Evolutionary conservation across 441 rosid genomes (phyloP).

Genomic region (Rhodomyrtus psidioides): DNA sequence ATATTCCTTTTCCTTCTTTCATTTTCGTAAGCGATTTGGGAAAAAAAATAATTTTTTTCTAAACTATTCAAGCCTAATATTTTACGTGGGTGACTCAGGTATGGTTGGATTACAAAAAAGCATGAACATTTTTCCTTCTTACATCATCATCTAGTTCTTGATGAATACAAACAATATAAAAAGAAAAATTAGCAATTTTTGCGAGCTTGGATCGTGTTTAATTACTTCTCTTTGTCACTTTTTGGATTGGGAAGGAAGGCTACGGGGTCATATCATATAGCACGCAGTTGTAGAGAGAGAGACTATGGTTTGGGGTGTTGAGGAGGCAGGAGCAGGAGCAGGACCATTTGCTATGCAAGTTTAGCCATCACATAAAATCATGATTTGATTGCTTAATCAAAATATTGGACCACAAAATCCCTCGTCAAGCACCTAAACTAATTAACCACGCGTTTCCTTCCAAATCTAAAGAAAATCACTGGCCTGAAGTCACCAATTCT

Average conservation of each 20-base stretch:
- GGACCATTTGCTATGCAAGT: neutral
- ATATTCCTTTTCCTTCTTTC: neutral
- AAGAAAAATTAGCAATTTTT: neutral
- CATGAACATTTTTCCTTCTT: neutral
- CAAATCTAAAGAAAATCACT: neutral
- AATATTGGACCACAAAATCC: neutral
- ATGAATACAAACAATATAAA: neutral
- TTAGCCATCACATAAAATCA: neutral
- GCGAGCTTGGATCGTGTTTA: neutral
- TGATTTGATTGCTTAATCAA: neutral
- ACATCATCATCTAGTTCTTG: neutral
- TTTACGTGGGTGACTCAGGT: neutral
- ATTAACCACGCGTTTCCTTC: neutral
- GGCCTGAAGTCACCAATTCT: neutral
- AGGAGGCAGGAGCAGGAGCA: neutral
- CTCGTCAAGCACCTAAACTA: neutral
- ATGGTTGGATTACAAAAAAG: no score
- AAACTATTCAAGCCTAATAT: neutral
- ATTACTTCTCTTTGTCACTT: neutral
- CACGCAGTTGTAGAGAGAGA: neutral
- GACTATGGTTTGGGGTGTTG: neutral
- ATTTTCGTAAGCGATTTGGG: neutral
- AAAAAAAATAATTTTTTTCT: rapidly evolving
- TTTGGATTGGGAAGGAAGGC: neutral
- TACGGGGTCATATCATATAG: no score